Percentiles rank a stretch among this genome's conserved stretches.
These are phyloP conservation scores for Xylariaceae sp. DNA, from an alignment of 2,329 filamentous ascomycete genomes.

Conservation along the genomic window DNA sequence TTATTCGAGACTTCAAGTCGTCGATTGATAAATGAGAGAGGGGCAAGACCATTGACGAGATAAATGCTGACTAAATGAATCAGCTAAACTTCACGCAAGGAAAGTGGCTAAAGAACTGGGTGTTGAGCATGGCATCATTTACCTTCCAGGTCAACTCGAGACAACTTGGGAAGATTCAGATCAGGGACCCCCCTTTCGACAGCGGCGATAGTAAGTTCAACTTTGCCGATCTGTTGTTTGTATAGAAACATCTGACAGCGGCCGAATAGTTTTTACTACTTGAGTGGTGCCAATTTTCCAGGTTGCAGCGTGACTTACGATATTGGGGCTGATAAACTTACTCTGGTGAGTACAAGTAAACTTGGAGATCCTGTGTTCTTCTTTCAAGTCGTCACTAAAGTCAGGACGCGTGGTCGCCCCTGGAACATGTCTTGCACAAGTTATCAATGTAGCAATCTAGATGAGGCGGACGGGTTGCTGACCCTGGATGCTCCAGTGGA, in stretches of 20 bases:
- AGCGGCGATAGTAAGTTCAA: slow-evolving; percentile 51
- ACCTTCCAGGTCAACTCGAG: slow-evolving; percentile 48
- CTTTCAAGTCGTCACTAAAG: too few species aligned
- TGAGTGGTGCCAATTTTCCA: slow-evolving; percentile 50
- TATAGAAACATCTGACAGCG: not conserved
- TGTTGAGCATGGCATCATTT: slow-evolving; percentile 48
- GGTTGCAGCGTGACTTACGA: slow-evolving; percentile 56
- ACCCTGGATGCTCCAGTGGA: slow-evolving; percentile 44
- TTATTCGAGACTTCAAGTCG: too few species aligned
- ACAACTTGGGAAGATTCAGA: slow-evolving; percentile 55
- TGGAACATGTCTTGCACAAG: too few species aligned
- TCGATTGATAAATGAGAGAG: too few species aligned
- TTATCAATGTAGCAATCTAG: too few species aligned
- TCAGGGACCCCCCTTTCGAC: slow-evolving; percentile 50
- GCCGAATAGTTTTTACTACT: slow-evolving; percentile 52
- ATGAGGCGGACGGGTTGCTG: too few species aligned
- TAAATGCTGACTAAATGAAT: not conserved
- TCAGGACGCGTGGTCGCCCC: too few species aligned
- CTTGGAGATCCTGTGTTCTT: too few species aligned
- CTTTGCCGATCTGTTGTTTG: not conserved
- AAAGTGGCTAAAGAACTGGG: slow-evolving; percentile 51
- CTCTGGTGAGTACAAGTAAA: slow-evolving; percentile 42
- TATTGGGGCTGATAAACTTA: slow-evolving; percentile 56
- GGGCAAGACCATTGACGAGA: not conserved
- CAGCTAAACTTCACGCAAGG: slow-evolving; percentile 54